Percentiles rank a stretch among this genome's conserved stretches.
Evolutionary conservation across 2,329 filamentous ascomycete species (phyloP).

Genomic region (Sarocladium oryzae): DNA sequence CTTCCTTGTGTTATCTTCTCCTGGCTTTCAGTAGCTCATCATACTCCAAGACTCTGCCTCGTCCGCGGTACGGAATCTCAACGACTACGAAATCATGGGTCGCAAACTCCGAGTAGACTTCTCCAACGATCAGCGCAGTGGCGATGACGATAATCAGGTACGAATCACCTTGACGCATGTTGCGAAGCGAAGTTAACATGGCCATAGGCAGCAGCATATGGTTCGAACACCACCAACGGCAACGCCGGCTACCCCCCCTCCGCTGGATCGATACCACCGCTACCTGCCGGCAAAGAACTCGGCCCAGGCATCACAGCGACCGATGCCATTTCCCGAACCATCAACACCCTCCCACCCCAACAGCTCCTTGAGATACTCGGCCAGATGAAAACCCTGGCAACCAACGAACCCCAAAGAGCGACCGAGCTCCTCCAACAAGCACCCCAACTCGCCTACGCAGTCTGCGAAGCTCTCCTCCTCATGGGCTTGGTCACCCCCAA

Average conservation of each 20-base stretch:
- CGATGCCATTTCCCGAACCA: conserved; percentile 87
- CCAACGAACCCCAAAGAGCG: conserved; percentile 72
- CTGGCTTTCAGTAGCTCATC: not conserved
- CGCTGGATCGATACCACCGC: conserved; percentile 59
- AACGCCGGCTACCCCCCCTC: conserved; percentile 27
- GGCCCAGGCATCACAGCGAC: conserved; percentile 76
- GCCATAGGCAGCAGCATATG: not conserved
- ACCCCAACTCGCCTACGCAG: conserved; percentile 87
- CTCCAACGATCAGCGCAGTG: conserved; percentile 80
- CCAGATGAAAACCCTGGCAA: conserved; percentile 90
- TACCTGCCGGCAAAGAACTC: conserved; percentile 79
- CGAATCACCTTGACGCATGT: conserved; percentile 1
- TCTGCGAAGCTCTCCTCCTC: conserved; percentile 88
- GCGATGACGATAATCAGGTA: conserved; percentile 48
- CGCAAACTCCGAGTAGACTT: conserved; percentile 93
- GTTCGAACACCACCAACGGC: conserved; percentile 23
- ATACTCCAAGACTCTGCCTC: conserved; percentile 61
- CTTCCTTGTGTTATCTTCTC: not conserved
- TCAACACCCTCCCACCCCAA: conserved; percentile 76
- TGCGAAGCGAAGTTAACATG: not conserved
- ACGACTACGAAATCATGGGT: conserved; percentile 92
- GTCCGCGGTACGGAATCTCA: conserved; percentile 89
- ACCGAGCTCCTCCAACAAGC: conserved; percentile 82
- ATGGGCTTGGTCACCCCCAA: conserved; percentile 88
- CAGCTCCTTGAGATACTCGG: conserved; percentile 90